Base-by-base conservation (phyloP, 805 yeast species). In the Lipomyces yamadae region DNA sequence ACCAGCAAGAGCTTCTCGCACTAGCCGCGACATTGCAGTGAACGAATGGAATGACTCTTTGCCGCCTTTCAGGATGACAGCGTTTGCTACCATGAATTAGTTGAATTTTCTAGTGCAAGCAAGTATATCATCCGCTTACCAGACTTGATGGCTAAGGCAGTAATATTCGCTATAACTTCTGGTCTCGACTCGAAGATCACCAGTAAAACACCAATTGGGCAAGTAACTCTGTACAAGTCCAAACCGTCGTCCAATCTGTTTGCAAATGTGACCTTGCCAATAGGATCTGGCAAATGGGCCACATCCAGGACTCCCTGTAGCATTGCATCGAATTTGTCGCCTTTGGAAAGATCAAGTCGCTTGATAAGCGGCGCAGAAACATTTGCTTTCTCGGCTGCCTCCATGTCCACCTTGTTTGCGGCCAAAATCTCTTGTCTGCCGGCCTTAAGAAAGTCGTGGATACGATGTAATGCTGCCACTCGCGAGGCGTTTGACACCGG, bases 51-150 rank as follows among this genome's bases (percentile, higher is more conserved):
- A 79, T 6, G 96, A 89, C 78, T 95, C 99, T 77, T 92, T 94
- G 66, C 99, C 99, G 72, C 99, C 99, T 79, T 95, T 95, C 75
- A 95, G 83, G 65, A 95, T 95, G 60, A 98, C 99, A 7, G 98
- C 90, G 76, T 95, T 70, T 7, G 64, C 72, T 65, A 13, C 33
- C 18, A 42, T n/a, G 15, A 39, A 15, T 15, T 13, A 35, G 8
- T 29, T 33, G 8, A 10, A 15, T 2, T 6, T 29, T 30, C 6
- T 24, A 13, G 10, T n/a, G 6, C 4, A 30, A 30, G 50, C 15
- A 34, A 32, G 5, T n/a, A 13, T 33, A n/a, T 18, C 4, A 24
- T 24, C n/a, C 3, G 2, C 56, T 33, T 95, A 58, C 98, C 98
- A 1, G 97, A 92, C 78, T 96, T 95, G 76, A 95, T 88, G 24